Evolutionary conservation across 805 yeast species (phyloP), one percentile per base, ranked within the genome.

Genomic region (Debaryomyces prosopidis): DNA sequence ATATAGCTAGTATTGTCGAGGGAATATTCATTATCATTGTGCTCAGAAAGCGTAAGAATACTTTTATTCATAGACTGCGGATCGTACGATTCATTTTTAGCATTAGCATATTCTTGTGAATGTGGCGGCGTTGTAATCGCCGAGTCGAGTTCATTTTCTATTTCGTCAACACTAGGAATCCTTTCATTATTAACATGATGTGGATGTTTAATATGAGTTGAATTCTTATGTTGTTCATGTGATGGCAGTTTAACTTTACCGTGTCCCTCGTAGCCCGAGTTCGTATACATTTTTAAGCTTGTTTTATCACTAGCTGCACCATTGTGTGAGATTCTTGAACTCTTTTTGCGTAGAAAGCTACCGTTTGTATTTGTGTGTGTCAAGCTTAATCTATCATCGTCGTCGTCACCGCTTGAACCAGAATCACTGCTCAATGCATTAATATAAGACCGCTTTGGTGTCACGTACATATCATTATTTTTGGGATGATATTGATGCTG

Each of bases 71-170:
- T 30, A 6, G 16, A 12, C 2, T 30, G 33, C 6, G 33, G 33
- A 17, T 16, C 10, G 34, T 26, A 23, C 19, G 43, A 19, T 39
- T 39, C 32, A 28, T 41, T 39, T 8, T 34, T 31, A 17, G 37
- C 3, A 12, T 48, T 17, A 34, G 50, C 36, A 19, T 49, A 39
- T 42, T 60, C 63, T 42, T 52, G 57, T 23, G 71, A 66, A 10
- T 49, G 57, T 1, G 73, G 72, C 3, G 71, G 71, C 2, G 71
- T 61, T 3, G 72, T 66, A 8, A 53, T 51, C 14, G 71, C 69
- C 9, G 68, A 58, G n/a, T 39, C 52, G 14, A 43, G 47, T 8
- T 49, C 50, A n/a, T 40, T 17, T 14, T 32, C 23, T 23, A 23
- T 4, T 23, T 23, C 26, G 23, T 42, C 20, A 35, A 20, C 34